Evolutionary conservation across 2,329 filamentous ascomycete species (phyloP), one percentile per base, ranked within the genome.

Genomic region (Colletotrichum sp.): DNA sequence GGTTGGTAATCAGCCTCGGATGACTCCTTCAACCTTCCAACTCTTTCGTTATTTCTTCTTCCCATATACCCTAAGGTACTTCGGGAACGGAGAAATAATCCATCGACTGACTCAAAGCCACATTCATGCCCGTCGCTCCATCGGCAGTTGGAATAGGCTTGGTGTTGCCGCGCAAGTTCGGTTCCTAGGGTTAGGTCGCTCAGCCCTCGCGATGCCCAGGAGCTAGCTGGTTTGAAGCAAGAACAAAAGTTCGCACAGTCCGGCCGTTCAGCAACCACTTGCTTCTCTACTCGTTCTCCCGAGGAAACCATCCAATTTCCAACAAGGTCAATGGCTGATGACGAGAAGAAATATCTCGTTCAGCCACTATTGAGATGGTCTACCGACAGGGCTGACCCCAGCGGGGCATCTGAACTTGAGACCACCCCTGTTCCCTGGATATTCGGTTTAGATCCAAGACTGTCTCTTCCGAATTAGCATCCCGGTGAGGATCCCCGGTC

Each of bases 401-500:
- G 76, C 76, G 76, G 76, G 74, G 74, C 69, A 74, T 73, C 60
- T 69, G 70, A 63, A 70, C 13, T 71, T 59, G 28, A 43, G 26
- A 64, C 12, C 21, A 74, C 66, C 76, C 76, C 69, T 77, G 76
- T 66, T 73, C 74, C 76, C 74, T 73, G 76, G 28, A 28, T 12
- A 26, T 32, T 55, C 26, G 72, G 61, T 34, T 59, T 43, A 73
- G 59, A 61, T 68, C 65, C 72, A 77, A 76, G 67, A 69, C 66
- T 60, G 60, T 60, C 74, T 52, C 55, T 68, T 72, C 69, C 65
- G 61, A 76, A 70, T 67, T 48, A 76, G 69, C 68, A 68, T 63
- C 76, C 76, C 76, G 52, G 76, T 74, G 76, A 77, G 76, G 76
- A 76, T 76, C 76, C 76, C 76, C 73, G 60, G 76, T 72, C 76